Percentiles rank a stretch among this genome's conserved stretches.
Conservation (phyloP, 257 asterid species). For the Phtheirospermum japonicum region DNA sequence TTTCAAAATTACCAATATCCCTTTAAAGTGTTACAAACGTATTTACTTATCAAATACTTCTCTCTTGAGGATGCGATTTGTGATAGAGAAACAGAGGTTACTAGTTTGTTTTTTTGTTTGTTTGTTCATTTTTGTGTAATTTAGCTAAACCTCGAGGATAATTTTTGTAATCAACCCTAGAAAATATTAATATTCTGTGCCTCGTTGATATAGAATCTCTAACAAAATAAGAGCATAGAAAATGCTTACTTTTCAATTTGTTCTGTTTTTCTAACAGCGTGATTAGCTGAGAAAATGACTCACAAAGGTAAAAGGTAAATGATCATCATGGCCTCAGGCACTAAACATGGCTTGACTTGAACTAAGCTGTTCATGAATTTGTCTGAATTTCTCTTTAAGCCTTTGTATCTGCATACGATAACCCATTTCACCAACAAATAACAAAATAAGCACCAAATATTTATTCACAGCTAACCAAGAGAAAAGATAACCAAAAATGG, state of each 20-base stretch:
- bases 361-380: constrained; percentile 65
- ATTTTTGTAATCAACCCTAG: not conserved
- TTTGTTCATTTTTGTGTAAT: not conserved
- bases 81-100: not conserved
- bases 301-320: constrained; percentile 19
- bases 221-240: constrained; percentile 5
- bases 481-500: constrained; percentile 16
- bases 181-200: not conserved
- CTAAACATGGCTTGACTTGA: constrained; percentile 40
- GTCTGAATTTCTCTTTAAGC: constrained; percentile 83
- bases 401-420: constrained; percentile 57
- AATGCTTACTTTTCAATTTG: constrained; percentile 5
- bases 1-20: too few species aligned
- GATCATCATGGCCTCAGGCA: constrained; percentile 28
- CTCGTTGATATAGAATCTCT: not conserved
- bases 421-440: constrained; percentile 20
- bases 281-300: constrained; percentile 18
- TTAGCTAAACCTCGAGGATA: not conserved
- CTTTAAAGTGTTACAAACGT: too few species aligned
- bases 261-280: constrained; percentile 13
- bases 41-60: too few species aligned
- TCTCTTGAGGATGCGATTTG: not conserved
- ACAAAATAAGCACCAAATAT: not conserved
- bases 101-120: not conserved
- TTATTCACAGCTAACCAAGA: not conserved